Base-by-base conservation (phyloP, 306 rosid species). In the Alnus glutinosa region DNA sequence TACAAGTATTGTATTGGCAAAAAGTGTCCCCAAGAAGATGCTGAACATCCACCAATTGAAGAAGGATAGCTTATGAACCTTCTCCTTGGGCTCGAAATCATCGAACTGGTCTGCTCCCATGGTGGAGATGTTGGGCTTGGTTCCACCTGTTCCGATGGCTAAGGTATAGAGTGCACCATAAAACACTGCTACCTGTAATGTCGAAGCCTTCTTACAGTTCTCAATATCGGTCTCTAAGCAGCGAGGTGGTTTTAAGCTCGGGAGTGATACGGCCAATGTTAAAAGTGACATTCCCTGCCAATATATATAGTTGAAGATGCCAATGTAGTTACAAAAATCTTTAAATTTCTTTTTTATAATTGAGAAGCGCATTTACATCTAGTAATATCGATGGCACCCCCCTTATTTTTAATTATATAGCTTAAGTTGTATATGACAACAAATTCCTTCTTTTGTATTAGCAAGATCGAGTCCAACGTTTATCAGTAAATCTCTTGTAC, bases 11-110 rank as follows among this genome's bases (percentile, higher is more conserved):
- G 94, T 83, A 15, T 89, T 91, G 75, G 99, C 98, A 78, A 95
- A 88, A 46, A 94, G 77, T 10, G 94, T 92, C 18, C 98, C 97
- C 11, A 91, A 77, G 85, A 94, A 94, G 16, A 95, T 89, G 73
- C 97, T 94, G 57, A 94, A 94, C 97, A 92, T 91, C 98, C 98
- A 94, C 98, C 98, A 94, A 34, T 94, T 94, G 88, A 94, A 94
- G 88, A 94, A 94, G 2, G 97, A 94, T 2, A 89, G 89, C 73
- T 94, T 94, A 0, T 86, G 86, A 12, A 79, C 77, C 78, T 94
- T 94, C 87, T 94, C 98, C 63, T 83, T 72, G 9, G 93, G 91
- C 15, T 94, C 70, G 50, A 92, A 92, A 5, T 94, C 97, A 63
- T 94, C 98, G 54, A 94, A 94, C 37, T 94, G 98, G 80, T 94